Base-by-base conservation (phyloP, 306 rosid genomes). In the Gillenia trifoliata region DNA sequence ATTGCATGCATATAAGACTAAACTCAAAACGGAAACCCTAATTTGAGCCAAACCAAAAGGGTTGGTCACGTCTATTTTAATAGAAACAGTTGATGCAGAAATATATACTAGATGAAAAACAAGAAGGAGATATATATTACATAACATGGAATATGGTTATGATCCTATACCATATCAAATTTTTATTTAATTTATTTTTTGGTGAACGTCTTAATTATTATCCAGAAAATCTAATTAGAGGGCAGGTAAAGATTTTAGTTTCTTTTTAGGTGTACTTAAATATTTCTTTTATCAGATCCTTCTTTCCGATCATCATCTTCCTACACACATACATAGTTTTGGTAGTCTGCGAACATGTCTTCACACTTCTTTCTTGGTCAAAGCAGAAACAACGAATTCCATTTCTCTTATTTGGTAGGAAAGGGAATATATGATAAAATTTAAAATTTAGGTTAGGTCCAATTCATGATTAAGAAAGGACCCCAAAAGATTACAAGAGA, bases 391-490 rank as follows among this genome's bases (percentile, higher is more conserved):
- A 12, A 56, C 49, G 57, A 2, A 54, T 61, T 34, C 11, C n/a
- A 55, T 72, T 77, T 75, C 41, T 43, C 55, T 68, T 40, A 73
- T 73, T 60, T 76, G 75, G 80, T 54, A 30, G 7, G 72, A 77
- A 81, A 63, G 26, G 43, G 76, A 81, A 75, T 49, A 56, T 66
- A 62, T 41, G 3, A 56, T 62, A 77, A 52, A 43, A 70, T 38
- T 71, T 62, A 20, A 50, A 68, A 64, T 28, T 29, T 22, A 22
- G 52, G 78, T 79, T 85, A 71, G 86, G 84, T 85, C 76, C 78
- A 78, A 38, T 75, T 77, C 80, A 81, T 82, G 77, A 83, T 85
- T 83, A 84, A 71, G 28, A 49, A 71, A 52, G 88, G 86, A 72
- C 29, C 86, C 85, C 74, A 72, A 79, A 57, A 80, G 87, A 88